Conservation (phyloP, 2,329 filamentous ascomycete genomes). For the Ophiostoma australiae region DNA sequence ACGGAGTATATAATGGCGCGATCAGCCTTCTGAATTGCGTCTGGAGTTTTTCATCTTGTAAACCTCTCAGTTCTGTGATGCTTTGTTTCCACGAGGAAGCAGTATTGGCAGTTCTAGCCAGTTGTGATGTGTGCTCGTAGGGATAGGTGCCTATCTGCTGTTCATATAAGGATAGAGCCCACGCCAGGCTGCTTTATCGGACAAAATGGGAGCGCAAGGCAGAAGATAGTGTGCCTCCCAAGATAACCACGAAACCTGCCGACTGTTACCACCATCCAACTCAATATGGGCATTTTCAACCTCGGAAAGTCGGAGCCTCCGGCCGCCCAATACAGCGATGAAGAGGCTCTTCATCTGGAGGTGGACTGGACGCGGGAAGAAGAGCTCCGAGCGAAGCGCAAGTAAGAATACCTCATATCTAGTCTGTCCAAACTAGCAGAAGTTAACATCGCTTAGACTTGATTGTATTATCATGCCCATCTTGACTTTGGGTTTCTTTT, state of each 20-base stretch:
- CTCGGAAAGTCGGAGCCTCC: background rate
- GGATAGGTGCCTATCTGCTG: background rate
- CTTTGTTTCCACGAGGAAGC: background rate
- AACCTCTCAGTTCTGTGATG: background rate
- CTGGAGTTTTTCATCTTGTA: background rate
- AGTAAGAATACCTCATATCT: background rate
- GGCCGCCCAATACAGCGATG: background rate
- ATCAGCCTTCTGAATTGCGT: background rate
- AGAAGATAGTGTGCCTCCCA: background rate
- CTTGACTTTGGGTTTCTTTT: background rate
- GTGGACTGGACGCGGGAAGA: background rate
- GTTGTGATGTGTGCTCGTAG: background rate
- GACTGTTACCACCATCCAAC: background rate
- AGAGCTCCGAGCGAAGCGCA: slow-evolving; percentile 9
- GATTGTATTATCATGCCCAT: slow-evolving; percentile 10
- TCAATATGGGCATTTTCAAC: background rate
- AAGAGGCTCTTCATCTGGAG: background rate
- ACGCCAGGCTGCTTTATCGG: background rate
- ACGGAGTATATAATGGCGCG: background rate
- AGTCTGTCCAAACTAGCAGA: background rate
- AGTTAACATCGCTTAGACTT: background rate
- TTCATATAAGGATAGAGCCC: background rate
- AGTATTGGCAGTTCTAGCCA: background rate
- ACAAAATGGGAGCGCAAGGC: background rate
- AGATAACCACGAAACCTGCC: background rate